Evolutionary conservation across 2,329 filamentous ascomycete genomes (phyloP), one percentile per base, ranked within the genome.

Genomic region (Colletotrichum sp.): DNA sequence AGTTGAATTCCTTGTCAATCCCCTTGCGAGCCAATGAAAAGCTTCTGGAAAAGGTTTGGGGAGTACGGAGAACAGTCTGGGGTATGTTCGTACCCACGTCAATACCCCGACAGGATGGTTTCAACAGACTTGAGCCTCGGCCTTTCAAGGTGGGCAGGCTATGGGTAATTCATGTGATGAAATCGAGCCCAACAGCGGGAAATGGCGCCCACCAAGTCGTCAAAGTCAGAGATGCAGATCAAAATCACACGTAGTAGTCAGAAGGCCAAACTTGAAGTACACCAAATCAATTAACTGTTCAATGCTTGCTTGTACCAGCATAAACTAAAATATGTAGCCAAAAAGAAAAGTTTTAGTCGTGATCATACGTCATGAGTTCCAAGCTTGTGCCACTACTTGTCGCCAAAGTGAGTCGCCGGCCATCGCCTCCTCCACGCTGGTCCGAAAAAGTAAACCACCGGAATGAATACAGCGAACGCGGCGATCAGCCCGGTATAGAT

Each of bases 401-500:
- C 65, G 8, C 74, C 64, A 4, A 76, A 69, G 18, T 62, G 48
- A 7, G 73, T 44, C 18, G 74, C 74, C 10, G 65, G 74, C 74
- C 71, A 76, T 6, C 65, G 65, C 59, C 18, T 74, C 9, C 71
- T 36, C 74, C 71, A 76, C 8, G 74, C 74, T 10, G 74, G 74
- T 0, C 74, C 74, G 13, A 74, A 76, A 12, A 32, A n/a, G 57
- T 80, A 84, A 9, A 84, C 79, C 4, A 78, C 57, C 1, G 82
- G 82, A 44, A 84, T 72, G 9, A 80, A 80, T 8, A 84, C 75
- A 6, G 80, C 79, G 16, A 80, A 75, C 2, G 83, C 81, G 30
- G 81, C 77, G 60, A 84, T 79, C 10, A 80, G 77, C 62, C 83
- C 83, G 10, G 80, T 82, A 34, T 82, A 83, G 10, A 84, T 80